These are phyloP conservation scores for Serendipita vermifera DNA, from an alignment of 768 basidiomycete species.

Conservation along the genomic window DNA sequence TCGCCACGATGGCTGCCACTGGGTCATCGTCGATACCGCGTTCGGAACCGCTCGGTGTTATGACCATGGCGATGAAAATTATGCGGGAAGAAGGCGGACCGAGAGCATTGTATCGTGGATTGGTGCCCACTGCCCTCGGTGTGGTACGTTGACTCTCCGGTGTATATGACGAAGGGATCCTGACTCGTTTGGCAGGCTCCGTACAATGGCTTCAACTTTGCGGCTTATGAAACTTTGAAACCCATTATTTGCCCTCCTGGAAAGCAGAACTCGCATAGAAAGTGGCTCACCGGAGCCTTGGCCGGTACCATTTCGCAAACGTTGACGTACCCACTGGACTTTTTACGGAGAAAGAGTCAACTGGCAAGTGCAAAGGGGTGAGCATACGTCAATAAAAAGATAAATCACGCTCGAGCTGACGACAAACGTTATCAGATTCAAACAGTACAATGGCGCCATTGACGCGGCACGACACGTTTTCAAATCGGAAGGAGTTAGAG, in stretches of 20 bases:
- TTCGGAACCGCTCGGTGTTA: constrained; percentile 34
- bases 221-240: constrained; percentile 77
- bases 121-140: constrained; percentile 72
- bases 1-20: constrained; percentile 16
- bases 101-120: constrained; percentile 68
- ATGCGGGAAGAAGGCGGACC: constrained; percentile 87
- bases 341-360: constrained; percentile 91
- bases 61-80: constrained; percentile 84
- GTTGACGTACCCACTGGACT: constrained; percentile 91
- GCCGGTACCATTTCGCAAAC: constrained; percentile 91
- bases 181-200: constrained; percentile 6
- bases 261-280: constrained; percentile 50
- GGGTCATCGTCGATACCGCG: constrained; percentile 20
- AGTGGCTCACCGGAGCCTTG: constrained; percentile 73
- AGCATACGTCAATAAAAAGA: neutral
- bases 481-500: constrained; percentile 56
- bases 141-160: constrained; percentile 73
- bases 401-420: constrained; percentile 24
- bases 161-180: neutral
- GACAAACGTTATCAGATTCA: no score
- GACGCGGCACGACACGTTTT: constrained; percentile 63
- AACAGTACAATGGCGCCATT: constrained; percentile 63
- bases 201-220: constrained; percentile 63
- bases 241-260: constrained; percentile 72
- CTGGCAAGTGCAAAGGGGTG: constrained; percentile 32